These are phyloP conservation scores for Copromyces sp. DNA, from an alignment of 495 filamentous ascomycete species.

Conservation along the genomic window DNA sequence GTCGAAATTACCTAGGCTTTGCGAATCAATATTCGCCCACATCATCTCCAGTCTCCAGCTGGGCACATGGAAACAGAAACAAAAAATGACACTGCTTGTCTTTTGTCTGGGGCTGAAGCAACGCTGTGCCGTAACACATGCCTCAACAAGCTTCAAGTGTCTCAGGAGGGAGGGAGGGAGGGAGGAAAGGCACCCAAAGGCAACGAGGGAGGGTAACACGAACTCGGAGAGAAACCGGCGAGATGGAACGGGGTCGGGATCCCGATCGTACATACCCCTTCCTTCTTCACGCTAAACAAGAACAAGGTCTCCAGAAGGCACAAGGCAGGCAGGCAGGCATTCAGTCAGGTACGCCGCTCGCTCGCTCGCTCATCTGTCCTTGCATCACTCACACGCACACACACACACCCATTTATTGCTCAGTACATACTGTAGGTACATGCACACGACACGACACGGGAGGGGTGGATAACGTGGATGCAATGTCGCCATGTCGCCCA, in stretches of 20 bases:
- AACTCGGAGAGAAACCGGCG: conserved; percentile 1
- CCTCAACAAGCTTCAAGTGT: conserved; percentile 3
- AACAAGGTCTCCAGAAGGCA: background rate
- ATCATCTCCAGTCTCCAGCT: too few relatives aligned
- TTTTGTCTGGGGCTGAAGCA: conserved; percentile 1
- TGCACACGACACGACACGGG: background rate
- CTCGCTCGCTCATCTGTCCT: background rate
- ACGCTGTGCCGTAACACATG: background rate
- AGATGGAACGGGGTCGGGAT: background rate
- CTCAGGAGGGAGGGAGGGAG: background rate
- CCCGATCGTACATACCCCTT: background rate
- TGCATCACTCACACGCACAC: background rate
- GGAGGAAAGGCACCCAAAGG: conserved; percentile 1
- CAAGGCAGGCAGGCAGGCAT: background rate
- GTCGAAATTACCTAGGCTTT: background rate
- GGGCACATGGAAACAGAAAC: background rate
- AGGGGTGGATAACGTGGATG: background rate
- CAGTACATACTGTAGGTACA: background rate
- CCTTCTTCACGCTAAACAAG: background rate
- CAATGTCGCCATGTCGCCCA: background rate
- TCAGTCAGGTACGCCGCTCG: background rate
- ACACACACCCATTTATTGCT: background rate
- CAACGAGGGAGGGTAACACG: conserved; percentile 1
- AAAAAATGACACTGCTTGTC: background rate
- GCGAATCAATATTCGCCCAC: background rate